A percentile compares a stretch with the other conserved stretches of the same genome.
These are phyloP conservation scores for Aspergillus sp. DNA, from an alignment of 2,329 filamentous ascomycete genomes.

Conservation along the genomic window DNA sequence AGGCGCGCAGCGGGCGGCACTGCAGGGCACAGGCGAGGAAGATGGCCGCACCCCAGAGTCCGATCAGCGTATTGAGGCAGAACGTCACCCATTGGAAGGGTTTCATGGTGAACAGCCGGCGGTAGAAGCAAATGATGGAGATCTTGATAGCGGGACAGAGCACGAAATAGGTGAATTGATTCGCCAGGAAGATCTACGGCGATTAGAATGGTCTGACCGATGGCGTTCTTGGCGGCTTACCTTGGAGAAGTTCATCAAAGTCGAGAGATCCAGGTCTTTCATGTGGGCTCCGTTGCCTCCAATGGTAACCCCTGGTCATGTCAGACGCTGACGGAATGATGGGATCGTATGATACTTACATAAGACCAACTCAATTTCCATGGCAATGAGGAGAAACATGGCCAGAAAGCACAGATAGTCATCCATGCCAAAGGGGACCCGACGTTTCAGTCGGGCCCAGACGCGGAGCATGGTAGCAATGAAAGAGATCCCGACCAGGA, in stretches of 20 bases:
- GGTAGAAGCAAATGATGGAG: constrained; percentile 35
- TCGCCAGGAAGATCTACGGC: constrained; percentile 33
- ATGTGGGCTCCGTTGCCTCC: constrained; percentile 29
- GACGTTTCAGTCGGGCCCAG: constrained; percentile 25
- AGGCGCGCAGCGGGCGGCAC: constrained; percentile 28
- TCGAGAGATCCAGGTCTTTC: constrained; percentile 16
- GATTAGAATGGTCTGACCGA: not conserved
- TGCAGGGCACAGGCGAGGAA: constrained; percentile 32
- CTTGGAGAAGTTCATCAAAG: constrained; percentile 29
- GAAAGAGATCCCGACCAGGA: constrained; percentile 26
- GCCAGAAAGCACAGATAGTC: constrained; percentile 29
- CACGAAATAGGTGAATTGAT: constrained; percentile 34
- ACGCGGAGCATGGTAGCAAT: constrained; percentile 24
- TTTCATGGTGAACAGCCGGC: constrained; percentile 29
- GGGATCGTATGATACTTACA: constrained; percentile 19
- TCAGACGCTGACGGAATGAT: constrained; percentile 8
- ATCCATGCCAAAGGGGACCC: constrained; percentile 29
- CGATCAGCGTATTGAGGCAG: constrained; percentile 26
- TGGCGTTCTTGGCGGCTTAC: constrained; percentile 11
- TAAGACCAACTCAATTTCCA: constrained; percentile 28
- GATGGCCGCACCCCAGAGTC: constrained; percentile 26
- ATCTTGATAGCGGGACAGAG: constrained; percentile 32
- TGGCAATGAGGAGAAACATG: constrained; percentile 25
- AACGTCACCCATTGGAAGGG: constrained; percentile 26
- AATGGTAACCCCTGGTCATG: constrained; percentile 28